phyloP scores from a whole-genome alignment of 2,329 filamentous ascomycete species.

The Stemphylium lycopersici region DNA sequence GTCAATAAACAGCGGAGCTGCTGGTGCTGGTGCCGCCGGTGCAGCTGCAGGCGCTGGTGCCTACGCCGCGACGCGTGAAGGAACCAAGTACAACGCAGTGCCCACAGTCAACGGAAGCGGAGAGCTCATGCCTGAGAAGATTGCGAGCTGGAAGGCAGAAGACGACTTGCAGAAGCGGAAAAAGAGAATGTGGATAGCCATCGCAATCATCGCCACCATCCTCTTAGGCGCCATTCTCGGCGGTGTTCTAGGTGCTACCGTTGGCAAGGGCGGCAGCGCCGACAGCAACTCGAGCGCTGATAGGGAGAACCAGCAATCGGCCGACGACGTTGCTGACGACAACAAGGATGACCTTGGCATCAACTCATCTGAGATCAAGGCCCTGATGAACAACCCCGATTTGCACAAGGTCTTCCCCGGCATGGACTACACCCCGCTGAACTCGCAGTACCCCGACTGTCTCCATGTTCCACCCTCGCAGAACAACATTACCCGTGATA shows the following conservation, averaged over 20 bases:
- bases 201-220: conserved; percentile 66
- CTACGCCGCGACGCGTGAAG: conserved; percentile 33
- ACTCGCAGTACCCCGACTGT: conserved; percentile 88
- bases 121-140: conserved; percentile 62
- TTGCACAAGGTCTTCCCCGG: conserved; percentile 94
- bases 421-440: conserved; percentile 92
- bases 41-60: conserved; percentile 48
- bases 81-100: conserved; percentile 65
- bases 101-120: conserved; percentile 32
- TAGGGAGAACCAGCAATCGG: conserved; percentile 22
- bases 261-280: conserved; percentile 56
- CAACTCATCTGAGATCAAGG: conserved; percentile 79
- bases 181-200: conserved; percentile 72
- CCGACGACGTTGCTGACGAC: conserved; percentile 62
- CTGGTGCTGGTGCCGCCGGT: conserved; percentile 49
- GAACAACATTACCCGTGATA: conserved; percentile 91
- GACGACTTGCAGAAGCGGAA: conserved; percentile 56
- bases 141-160: conserved; percentile 64
- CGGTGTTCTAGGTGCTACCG: conserved; percentile 74
- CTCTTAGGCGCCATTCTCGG: conserved; percentile 74
- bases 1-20: conserved; percentile 43
- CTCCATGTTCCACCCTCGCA: conserved; percentile 78
- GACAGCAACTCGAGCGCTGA: conserved; percentile 27
- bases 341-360: conserved; percentile 74
- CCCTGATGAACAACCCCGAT: conserved; percentile 77